Evolutionary conservation across 352 stramenopile genomes (phyloP).

Genomic region (Globisporangium echinulatum): DNA sequence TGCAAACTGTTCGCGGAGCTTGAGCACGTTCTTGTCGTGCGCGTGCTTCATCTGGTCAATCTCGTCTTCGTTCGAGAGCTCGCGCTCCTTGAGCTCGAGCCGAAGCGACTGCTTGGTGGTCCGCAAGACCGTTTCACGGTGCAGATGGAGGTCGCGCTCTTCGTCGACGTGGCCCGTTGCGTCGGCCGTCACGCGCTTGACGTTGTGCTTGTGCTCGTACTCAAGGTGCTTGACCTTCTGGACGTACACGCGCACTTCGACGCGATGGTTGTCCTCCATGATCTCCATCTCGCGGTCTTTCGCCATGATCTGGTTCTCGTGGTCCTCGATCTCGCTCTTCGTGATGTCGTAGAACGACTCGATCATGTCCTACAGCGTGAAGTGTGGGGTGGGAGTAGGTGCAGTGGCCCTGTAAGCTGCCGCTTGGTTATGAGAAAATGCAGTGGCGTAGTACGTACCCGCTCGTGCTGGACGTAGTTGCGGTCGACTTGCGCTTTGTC

Average conservation of each 20-base stretch:
- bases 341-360: constrained; percentile 94
- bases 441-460: constrained; percentile 24
- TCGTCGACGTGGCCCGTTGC: constrained; percentile 61
- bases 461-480: constrained; percentile 94
- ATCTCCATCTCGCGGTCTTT: constrained; percentile 95
- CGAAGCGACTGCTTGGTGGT: constrained; percentile 70
- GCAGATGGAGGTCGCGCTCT: constrained; percentile 63
- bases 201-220: constrained; percentile 93
- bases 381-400: not conserved
- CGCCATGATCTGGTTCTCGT: constrained; percentile 87
- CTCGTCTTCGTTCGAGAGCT: constrained; percentile 85
- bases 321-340: constrained; percentile 87
- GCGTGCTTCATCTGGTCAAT: constrained; percentile 87
- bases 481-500: constrained; percentile 88
- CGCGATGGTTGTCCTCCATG: constrained; percentile 93
- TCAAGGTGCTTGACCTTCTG: constrained; percentile 95
- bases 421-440: not conserved
- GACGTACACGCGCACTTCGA: constrained; percentile 90
- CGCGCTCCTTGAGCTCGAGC: constrained; percentile 76
- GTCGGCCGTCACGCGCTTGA: constrained; percentile 81
- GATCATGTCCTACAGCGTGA: constrained; percentile 84
- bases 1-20: constrained; percentile 89
- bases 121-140: constrained; percentile 55
- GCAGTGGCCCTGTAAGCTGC: too few species aligned
- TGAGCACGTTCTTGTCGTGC: constrained; percentile 91